These are phyloP conservation scores for Saraca asoca DNA, from an alignment of 331 rosid genomes.

Conservation along the genomic window DNA sequence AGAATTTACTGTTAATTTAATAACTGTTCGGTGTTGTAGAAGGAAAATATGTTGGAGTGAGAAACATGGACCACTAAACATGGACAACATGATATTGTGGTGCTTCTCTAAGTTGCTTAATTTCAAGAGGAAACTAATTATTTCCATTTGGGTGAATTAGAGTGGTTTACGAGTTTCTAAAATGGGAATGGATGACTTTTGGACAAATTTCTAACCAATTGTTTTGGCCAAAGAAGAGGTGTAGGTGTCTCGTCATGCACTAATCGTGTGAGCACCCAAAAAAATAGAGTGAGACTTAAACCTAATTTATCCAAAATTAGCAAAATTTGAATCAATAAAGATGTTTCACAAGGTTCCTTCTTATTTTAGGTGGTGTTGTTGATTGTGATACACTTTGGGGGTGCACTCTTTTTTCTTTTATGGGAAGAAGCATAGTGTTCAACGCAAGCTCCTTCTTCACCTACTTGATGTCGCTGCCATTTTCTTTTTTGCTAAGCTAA, in stretches of 20 bases:
- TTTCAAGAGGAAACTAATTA: slow-evolving; percentile 18
- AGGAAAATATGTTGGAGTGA: neutral
- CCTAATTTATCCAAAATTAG: slow-evolving; percentile 38
- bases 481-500: slow-evolving; percentile 31
- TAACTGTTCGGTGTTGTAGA: no score
- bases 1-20: no score
- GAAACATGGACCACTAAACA: slow-evolving; percentile 21
- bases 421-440: slow-evolving; percentile 21
- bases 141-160: slow-evolving; percentile 27
- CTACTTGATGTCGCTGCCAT: slow-evolving; percentile 24
- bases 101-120: slow-evolving; percentile 36
- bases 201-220: neutral
- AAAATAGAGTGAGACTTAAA: slow-evolving; percentile 26
- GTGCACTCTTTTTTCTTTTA: slow-evolving; percentile 23
- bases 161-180: slow-evolving; percentile 46
- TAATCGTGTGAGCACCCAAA: slow-evolving; percentile 43
- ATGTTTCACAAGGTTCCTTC: neutral
- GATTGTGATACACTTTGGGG: slow-evolving; percentile 40
- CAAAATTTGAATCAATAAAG: slow-evolving; percentile 14
- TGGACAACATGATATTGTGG: slow-evolving; percentile 7
- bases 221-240: slow-evolving; percentile 12
- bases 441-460: slow-evolving; percentile 41
- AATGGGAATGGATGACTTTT: slow-evolving; percentile 32
- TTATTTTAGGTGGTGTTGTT: slow-evolving; percentile 24
- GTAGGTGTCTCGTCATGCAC: no score